Base-by-base conservation (phyloP, 768 basidiomycete species). In the Rhodotorula graminis region DNA sequence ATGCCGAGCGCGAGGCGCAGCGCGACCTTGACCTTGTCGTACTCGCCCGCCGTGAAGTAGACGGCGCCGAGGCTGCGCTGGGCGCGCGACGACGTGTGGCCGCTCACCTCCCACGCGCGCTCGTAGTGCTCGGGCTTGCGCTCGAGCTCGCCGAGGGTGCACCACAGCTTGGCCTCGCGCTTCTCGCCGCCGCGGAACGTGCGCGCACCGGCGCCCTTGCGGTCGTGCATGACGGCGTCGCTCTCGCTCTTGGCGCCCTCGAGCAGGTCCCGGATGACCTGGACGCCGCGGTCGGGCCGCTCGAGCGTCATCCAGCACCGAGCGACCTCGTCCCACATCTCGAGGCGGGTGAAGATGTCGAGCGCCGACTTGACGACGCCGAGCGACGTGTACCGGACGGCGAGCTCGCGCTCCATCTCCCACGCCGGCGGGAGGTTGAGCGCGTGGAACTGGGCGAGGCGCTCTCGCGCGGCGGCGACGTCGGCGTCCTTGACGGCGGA, bases 271-370 rank as follows among this genome's bases (percentile, higher is more conserved):
- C 86, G 86, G 52, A 98, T 92, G 80, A 99, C 87, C 4, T 83
- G 80, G 70, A 92, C 85, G 11, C 89, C 96, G 79, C 87, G 88
- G 47, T 92, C 91, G 18, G 85, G 86, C 75, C 86, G 83, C 75
- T 95, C 93, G 82, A 94, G 85, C 27, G 88, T 83, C 71, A 88
- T 88, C 84, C 90, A 91, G 81, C 95, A 98, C 73, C 86, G 84
- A 56, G 93, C 92, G 15, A 91, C 93, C 74, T 97, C 92, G 82
- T 96, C 96, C 94, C 94, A 99, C 93, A 97, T 93, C 82, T 98
- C 93, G 71, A 97, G 84, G 49, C 91, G 86, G 82, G 92, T 90
- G 79, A 93, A 98, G 67, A 97, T 94, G 80, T 90, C 94, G 61
- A 98, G 83, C 0, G 96, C 94, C 10, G 91, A 93, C 76, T 88